A percentile compares a stretch with the other conserved stretches of the same genome.
phyloP scores from a whole-genome alignment of 352 stramenopile species.

The Globisporangium viniferum region DNA sequence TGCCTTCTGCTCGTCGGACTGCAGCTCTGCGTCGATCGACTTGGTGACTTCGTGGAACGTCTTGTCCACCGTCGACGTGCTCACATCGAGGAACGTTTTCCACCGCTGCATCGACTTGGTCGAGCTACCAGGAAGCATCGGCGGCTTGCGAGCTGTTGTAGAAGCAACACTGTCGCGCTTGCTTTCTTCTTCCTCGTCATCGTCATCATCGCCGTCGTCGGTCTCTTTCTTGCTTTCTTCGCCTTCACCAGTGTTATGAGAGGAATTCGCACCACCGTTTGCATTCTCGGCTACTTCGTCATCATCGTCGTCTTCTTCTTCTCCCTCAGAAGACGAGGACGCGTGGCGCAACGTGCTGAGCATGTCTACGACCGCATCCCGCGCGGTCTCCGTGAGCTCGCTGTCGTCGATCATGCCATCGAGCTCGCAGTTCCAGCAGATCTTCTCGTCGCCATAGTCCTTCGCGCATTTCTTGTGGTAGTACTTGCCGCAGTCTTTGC shows the following conservation, averaged over 20 bases:
- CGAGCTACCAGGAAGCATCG: slow-evolving; percentile 12
- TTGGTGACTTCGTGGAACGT: slow-evolving; percentile 45
- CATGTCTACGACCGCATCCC: slow-evolving; percentile 41
- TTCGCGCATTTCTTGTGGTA: slow-evolving; percentile 71
- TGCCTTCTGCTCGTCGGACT: slow-evolving; percentile 30
- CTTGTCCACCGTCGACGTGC: slow-evolving; percentile 45
- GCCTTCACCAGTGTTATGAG: neutral
- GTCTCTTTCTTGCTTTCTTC: neutral
- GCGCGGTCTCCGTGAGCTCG: slow-evolving; percentile 54
- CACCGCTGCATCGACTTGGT: slow-evolving; percentile 46
- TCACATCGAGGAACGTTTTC: slow-evolving; percentile 60
- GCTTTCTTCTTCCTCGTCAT: neutral
- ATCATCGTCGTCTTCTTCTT: slow-evolving; percentile 18
- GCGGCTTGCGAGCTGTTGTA: slow-evolving; percentile 11
- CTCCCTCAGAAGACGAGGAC: slow-evolving; percentile 11
- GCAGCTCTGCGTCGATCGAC: slow-evolving; percentile 47
- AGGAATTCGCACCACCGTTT: neutral
- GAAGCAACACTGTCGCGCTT: neutral
- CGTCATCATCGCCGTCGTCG: slow-evolving; percentile 13
- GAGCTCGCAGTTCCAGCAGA: slow-evolving; percentile 77
- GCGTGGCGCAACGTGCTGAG: slow-evolving; percentile 37
- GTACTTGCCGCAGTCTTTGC: slow-evolving; percentile 51
- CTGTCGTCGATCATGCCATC: slow-evolving; percentile 76
- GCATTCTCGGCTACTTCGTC: slow-evolving; percentile 1
- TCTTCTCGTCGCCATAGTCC: slow-evolving; percentile 63